Base-by-base conservation (phyloP, 306 rosid species). In the Arachis hypogaea region DNA sequence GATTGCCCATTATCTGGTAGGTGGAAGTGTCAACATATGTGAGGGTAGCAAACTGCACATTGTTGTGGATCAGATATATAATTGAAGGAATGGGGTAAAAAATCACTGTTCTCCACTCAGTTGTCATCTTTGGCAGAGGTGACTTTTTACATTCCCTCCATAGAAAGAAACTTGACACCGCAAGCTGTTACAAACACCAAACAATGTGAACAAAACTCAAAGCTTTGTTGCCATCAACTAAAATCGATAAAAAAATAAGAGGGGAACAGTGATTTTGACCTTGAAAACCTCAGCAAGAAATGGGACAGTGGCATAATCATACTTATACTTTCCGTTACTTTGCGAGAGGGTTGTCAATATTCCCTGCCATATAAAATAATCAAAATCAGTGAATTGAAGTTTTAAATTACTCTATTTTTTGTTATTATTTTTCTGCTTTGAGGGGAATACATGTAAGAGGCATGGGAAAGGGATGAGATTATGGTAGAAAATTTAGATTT, bases 251-350 rank as follows among this genome's bases (percentile, higher is more conserved):
- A 33, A 33, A 33, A 33, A 33, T 33, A 33, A 33, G 8, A 4
- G 38, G n/a, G 52, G 52, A 4, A 49, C 28, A 59, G 0, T 18
- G 59, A 69, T 29, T 43, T 33, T 33, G 38, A 87, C 98, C 97
- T 93, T 93, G 42, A 91, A 89, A 62, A 85, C 79, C 82, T 93
- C 97, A 6, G 97, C 94, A 57, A 93, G 97, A 84, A 93, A 93
- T 11, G 97, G 98, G 51, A 91, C 86, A n/a, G 98, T 93, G 40
- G 96, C 98, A 76, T 93, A 93, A 87, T 93, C 97, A 45, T 91
- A 93, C 47, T 68, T 58, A 66, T 89, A 91, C 57, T 74, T 62
- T 56, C 96, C 96, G 18, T 93, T 82, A 46, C 86, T 91, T 78
- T 93, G 96, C 9, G 98, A 91, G 7, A 91, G 93, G 56, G 98